These are phyloP conservation scores for Saccharomycopsis phalli DNA, from an alignment of 1,139 yeast species.

Conservation along the genomic window DNA sequence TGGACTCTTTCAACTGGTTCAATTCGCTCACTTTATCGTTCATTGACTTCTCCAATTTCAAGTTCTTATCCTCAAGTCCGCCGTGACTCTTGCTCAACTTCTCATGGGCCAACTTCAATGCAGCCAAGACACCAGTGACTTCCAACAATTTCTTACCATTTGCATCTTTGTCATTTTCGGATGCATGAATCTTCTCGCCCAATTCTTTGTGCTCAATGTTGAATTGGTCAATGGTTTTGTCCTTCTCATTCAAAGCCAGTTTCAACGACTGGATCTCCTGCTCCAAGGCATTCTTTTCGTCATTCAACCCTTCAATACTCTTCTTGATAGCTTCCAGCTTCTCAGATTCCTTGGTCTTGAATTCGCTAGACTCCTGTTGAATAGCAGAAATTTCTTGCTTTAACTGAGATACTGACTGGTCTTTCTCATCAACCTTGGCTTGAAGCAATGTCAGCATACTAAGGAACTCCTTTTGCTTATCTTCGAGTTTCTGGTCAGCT, in stretches of 20 bases:
- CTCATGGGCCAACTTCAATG: constrained; percentile 11
- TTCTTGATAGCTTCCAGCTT: constrained; percentile 4
- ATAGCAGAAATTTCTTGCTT: constrained; percentile 3
- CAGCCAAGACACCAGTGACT: constrained; percentile 16
- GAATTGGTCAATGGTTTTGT: too few relatives aligned
- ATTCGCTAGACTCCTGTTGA: constrained; percentile 11
- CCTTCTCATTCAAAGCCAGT: too few relatives aligned
- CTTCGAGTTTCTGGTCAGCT: too few relatives aligned
- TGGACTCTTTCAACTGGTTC: constrained; percentile 6
- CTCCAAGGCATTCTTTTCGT: constrained; percentile 1
- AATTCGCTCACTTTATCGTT: too few relatives aligned
- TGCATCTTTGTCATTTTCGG: constrained; percentile 5
- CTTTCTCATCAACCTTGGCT: not conserved
- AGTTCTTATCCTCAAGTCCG: not conserved
- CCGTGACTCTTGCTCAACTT: not conserved
- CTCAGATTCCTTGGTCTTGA: constrained; percentile 14
- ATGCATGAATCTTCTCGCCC: not conserved
- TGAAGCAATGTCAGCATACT: too few relatives aligned
- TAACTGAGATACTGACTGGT: not conserved
- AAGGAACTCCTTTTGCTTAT: too few relatives aligned
- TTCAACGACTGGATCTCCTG: not conserved
- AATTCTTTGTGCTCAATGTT: too few relatives aligned
- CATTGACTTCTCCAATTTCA: too few relatives aligned
- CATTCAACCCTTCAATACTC: not conserved
- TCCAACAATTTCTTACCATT: constrained; percentile 13